Evolutionary conservation across 106 monocot genomes (phyloP).

Genomic region (Posidonia australis): DNA sequence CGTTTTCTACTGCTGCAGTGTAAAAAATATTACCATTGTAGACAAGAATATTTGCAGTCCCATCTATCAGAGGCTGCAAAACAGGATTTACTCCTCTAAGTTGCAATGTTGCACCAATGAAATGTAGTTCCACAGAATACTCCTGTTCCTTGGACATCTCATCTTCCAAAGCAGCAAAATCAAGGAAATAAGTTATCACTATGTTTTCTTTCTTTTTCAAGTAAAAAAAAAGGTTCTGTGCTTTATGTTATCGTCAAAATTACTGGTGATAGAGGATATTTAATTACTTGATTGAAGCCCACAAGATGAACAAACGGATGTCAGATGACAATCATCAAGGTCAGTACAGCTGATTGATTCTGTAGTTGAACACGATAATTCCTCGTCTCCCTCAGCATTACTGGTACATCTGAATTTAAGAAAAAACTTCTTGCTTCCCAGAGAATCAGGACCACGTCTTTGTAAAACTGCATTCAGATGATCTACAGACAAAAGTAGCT

Average conservation of each 20-base stretch:
- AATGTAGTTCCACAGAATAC: conserved; percentile 31
- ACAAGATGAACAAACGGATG: not conserved
- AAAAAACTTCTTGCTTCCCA: conserved; percentile 6
- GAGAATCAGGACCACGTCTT: conserved; percentile 9
- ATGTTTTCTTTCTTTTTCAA: not conserved
- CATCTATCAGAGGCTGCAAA: conserved; percentile 54
- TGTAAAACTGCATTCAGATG: conserved; percentile 4
- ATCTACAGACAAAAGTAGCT: not conserved
- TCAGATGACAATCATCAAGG: not conserved
- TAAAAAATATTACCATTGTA: conserved; percentile 58
- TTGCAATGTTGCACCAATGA: conserved; percentile 79
- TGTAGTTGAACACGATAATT: not conserved
- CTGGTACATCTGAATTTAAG: not conserved
- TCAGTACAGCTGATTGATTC: not conserved
- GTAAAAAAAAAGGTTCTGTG: not conserved
- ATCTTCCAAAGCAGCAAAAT: not conserved
- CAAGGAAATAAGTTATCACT: not conserved
- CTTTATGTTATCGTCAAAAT: not conserved
- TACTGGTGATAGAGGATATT: not conserved
- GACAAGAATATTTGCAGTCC: conserved; percentile 63
- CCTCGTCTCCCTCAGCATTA: not conserved
- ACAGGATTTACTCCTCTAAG: conserved; percentile 54
- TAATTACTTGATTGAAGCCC: not conserved
- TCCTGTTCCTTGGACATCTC: not conserved
- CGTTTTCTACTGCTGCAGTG: not conserved